Conservation (phyloP, 169 alveolate genomes). For the Cryptosporidium ubiquitum region DNA sequence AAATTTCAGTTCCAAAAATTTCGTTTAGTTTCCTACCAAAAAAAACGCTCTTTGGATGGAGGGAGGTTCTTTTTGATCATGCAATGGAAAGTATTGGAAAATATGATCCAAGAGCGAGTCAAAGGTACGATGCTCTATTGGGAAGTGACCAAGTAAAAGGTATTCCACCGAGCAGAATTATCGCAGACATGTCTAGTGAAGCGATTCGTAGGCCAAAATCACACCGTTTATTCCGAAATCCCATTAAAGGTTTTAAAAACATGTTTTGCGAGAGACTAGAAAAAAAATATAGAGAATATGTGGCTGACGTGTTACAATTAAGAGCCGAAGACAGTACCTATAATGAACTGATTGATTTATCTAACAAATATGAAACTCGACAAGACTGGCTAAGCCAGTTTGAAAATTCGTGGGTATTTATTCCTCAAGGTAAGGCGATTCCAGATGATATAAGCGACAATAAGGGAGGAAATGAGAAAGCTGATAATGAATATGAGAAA, state of each 20-base stretch:
- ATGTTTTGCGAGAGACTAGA: constrained; percentile 9
- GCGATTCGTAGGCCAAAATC: constrained; percentile 55
- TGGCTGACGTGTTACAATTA: constrained; percentile 14
- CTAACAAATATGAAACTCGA: constrained; percentile 45
- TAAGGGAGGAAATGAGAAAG: background rate
- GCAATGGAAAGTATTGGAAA: constrained; percentile 59
- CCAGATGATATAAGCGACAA: background rate
- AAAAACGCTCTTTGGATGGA: constrained; percentile 59
- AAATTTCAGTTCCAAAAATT: background rate
- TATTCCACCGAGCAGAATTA: constrained; percentile 59
- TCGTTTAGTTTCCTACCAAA: background rate
- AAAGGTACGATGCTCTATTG: constrained; percentile 1
- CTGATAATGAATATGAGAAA: constrained; percentile 32
- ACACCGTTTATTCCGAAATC: constrained; percentile 9
- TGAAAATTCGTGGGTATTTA: constrained; percentile 53
- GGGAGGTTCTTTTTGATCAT: constrained; percentile 67
- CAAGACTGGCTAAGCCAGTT: constrained; percentile 65
- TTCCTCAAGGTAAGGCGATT: constrained; percentile 14
- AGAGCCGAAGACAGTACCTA: constrained; percentile 52
- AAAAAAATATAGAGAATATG: constrained; percentile 58
- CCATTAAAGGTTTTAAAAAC: constrained; percentile 24
- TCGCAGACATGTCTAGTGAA: constrained; percentile 69
- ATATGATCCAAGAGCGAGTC: constrained; percentile 70
- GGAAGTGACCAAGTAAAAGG: constrained; percentile 49
- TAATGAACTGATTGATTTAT: constrained; percentile 54